phyloP scores from a whole-genome alignment of 495 filamentous ascomycete species.

The Glonium stellatum region DNA sequence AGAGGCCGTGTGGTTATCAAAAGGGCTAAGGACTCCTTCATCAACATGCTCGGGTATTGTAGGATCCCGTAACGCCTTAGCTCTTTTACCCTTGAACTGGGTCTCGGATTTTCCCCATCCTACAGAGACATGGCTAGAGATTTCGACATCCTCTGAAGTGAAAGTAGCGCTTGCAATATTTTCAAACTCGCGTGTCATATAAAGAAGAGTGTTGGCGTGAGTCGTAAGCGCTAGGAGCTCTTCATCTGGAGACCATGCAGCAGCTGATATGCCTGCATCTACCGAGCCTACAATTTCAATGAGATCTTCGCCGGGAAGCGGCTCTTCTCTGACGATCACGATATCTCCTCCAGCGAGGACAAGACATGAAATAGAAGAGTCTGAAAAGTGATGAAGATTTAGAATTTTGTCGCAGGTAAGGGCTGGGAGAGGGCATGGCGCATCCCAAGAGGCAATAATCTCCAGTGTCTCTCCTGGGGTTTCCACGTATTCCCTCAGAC shows the following conservation, averaged over 20 bases:
- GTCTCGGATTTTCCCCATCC: slow-evolving; percentile 98
- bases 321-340: slow-evolving; percentile 70
- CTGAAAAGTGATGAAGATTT: slow-evolving; percentile 75
- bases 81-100: slow-evolving; percentile 90
- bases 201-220: slow-evolving; percentile 67
- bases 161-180: slow-evolving; percentile 66
- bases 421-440: slow-evolving; percentile 61
- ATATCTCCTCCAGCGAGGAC: slow-evolving; percentile 90
- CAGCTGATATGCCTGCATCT: slow-evolving; percentile 81
- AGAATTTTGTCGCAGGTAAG: slow-evolving; percentile 63
- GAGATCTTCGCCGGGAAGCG: slow-evolving; percentile 59
- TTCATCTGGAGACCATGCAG: slow-evolving; percentile 91
- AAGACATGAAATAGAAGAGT: slow-evolving; percentile 66
- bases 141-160: slow-evolving; percentile 66
- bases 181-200: slow-evolving; percentile 91
- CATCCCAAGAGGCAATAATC: slow-evolving; percentile 78
- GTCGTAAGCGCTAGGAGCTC: slow-evolving; percentile 81
- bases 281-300: slow-evolving; percentile 94
- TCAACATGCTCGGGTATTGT: slow-evolving; percentile 93
- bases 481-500: slow-evolving; percentile 16
- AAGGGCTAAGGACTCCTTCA: slow-evolving; percentile 63
- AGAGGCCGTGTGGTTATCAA: slow-evolving; percentile 60
- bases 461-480: slow-evolving; percentile 11
- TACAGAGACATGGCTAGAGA: slow-evolving; percentile 92
- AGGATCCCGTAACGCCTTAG: slow-evolving; percentile 82